phyloP scores from a whole-genome alignment of 352 stramenopile genomes.

The Chrysophaeum taylorii region DNA sequence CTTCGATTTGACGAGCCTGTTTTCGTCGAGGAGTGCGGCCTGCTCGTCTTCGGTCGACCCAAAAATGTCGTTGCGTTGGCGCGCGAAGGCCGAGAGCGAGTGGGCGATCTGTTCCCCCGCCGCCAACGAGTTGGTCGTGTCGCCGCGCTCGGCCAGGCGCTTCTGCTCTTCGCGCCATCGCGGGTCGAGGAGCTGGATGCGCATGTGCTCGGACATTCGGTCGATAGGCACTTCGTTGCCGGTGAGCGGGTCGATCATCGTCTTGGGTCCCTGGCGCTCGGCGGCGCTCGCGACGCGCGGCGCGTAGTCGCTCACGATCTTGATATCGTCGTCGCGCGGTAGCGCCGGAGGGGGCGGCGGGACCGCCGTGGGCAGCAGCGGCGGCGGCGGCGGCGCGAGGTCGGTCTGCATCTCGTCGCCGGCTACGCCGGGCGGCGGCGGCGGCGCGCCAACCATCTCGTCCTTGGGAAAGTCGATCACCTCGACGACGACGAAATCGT shows the following conservation, averaged over 20 bases:
- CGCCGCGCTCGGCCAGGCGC: conserved; percentile 89
- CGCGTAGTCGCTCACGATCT: conserved; percentile 51
- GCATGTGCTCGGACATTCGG: conserved; percentile 93
- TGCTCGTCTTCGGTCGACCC: conserved; percentile 70
- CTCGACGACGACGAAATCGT: conserved; percentile 98
- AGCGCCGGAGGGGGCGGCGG: not conserved
- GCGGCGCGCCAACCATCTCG: conserved; percentile 52
- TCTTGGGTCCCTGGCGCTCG: conserved; percentile 27
- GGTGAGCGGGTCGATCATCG: conserved; percentile 57
- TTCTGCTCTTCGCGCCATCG: conserved; percentile 92
- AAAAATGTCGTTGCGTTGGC: conserved; percentile 81
- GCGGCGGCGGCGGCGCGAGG: conserved; percentile 24
- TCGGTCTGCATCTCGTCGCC: not conserved
- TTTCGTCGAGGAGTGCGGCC: conserved; percentile 48
- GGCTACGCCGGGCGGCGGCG: conserved; percentile 4
- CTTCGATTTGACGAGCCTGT: conserved; percentile 23
- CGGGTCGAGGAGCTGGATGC: conserved; percentile 94
- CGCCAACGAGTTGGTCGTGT: conserved; percentile 82
- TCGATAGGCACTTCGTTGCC: conserved; percentile 66
- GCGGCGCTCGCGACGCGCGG: conserved; percentile 37
- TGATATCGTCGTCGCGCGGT: conserved; percentile 43
- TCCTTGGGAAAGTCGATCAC: conserved; percentile 88
- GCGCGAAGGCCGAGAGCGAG: conserved; percentile 80
- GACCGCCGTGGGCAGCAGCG: conserved; percentile 4
- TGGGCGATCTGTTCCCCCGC: conserved; percentile 82